phyloP scores from a whole-genome alignment of 441 rosid species.

The Flueggea neowawraea region DNA sequence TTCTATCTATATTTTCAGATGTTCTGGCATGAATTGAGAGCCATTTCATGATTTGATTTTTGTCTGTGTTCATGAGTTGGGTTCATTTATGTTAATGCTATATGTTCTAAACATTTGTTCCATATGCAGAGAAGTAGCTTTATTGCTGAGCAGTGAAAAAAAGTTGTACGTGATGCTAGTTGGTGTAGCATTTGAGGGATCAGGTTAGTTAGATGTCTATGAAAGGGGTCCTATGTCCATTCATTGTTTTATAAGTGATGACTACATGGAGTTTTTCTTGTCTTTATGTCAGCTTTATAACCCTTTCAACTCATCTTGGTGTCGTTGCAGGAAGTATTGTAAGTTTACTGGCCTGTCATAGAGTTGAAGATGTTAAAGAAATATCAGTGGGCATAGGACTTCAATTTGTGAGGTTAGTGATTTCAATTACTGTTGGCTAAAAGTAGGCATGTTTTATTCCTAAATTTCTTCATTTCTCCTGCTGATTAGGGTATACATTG shows the following conservation, averaged over 20 bases:
- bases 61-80: too few relatives aligned
- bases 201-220: conserved; percentile 53
- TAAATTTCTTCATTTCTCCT: conserved; percentile 16
- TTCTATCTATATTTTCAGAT: too few relatives aligned
- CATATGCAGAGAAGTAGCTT: conserved; percentile 63
- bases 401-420: conserved; percentile 76
- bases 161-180: conserved; percentile 70
- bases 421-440: conserved; percentile 15
- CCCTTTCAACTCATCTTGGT: conserved; percentile 15
- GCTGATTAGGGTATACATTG: conserved; percentile 47
- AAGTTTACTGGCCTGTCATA: conserved; percentile 61
- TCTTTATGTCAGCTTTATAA: conserved; percentile 17
- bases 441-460: conserved; percentile 14
- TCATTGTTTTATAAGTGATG: conserved; percentile 13
- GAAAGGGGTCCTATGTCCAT: conserved; percentile 13
- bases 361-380: conserved; percentile 64
- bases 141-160: conserved; percentile 58
- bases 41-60: too few relatives aligned
- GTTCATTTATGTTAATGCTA: too few relatives aligned
- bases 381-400: conserved; percentile 74
- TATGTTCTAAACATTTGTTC: conserved; percentile 4
- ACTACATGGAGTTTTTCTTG: conserved; percentile 9
- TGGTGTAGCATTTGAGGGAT: conserved; percentile 47
- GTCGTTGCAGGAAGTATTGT: conserved; percentile 51
- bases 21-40: too few relatives aligned